Evolutionary conservation across 768 basidiomycete genomes (phyloP).

Genomic region (Kwoniella bestiolae): DNA sequence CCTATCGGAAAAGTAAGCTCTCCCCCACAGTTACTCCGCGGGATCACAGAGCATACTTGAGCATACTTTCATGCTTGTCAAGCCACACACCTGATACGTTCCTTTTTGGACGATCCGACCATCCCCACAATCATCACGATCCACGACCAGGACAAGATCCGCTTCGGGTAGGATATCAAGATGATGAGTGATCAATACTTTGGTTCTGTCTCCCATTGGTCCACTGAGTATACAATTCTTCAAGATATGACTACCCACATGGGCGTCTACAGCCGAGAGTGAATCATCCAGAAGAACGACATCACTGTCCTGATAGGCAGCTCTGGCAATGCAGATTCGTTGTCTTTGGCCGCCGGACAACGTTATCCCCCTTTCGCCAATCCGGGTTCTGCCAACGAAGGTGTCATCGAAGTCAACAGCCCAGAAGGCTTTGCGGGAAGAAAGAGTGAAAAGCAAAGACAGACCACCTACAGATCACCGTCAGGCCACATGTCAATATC

Average conservation of each 20-base stretch:
- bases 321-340: conserved; percentile 51
- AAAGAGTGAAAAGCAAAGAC: no score
- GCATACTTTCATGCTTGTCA: no score
- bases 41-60: no score
- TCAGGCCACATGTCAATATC: conserved; percentile 43
- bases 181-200: conserved; percentile 65
- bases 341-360: conserved; percentile 56
- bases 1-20: no score
- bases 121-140: conserved; percentile 29
- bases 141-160: conserved; percentile 54
- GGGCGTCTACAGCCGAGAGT: conserved; percentile 76
- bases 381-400: conserved; percentile 62
- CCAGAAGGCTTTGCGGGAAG: no score
- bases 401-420: no score
- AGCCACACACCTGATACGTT: conserved; percentile 62
- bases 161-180: conserved; percentile 53
- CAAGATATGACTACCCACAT: conserved; percentile 71
- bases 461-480: conserved; percentile 43
- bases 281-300: conserved; percentile 57
- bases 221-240: conserved; percentile 64
- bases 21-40: no score
- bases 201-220: conserved; percentile 63
- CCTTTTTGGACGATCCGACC: conserved; percentile 67
- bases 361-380: conserved; percentile 74
- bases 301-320: conserved; percentile 43